phyloP scores from a whole-genome alignment of 495 filamentous ascomycete species.

The Xylaria telfairii region DNA sequence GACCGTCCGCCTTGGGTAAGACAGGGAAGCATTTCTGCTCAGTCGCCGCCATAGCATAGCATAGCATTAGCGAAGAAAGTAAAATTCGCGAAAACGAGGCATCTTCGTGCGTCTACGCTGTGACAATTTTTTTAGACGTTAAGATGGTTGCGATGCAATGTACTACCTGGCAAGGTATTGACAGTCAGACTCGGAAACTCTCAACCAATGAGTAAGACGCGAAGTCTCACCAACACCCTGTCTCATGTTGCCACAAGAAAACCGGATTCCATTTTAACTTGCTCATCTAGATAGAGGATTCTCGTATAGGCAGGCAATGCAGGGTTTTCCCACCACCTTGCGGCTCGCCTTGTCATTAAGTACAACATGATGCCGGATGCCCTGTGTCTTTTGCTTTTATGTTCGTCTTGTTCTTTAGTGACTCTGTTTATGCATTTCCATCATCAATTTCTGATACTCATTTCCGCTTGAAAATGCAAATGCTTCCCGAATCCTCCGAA shows the following conservation, averaged over 20 bases:
- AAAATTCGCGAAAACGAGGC: neutral
- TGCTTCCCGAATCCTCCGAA: neutral
- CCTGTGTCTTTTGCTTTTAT: neutral
- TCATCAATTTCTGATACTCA: neutral
- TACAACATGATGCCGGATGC: neutral
- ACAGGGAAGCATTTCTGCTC: neutral
- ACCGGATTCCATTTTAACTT: neutral
- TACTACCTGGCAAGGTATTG: neutral
- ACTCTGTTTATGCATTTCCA: neutral
- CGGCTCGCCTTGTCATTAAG: neutral
- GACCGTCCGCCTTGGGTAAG: too few species aligned
- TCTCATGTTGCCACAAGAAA: neutral
- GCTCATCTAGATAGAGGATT: neutral
- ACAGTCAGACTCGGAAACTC: neutral
- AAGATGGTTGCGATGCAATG: neutral
- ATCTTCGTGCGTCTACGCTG: neutral
- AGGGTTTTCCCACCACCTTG: neutral
- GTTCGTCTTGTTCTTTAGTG: neutral
- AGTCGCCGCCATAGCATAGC: too few species aligned
- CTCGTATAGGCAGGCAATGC: slow-evolving; percentile 4
- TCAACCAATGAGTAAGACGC: neutral
- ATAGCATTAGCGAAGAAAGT: slow-evolving; percentile 7
- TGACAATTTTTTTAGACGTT: neutral
- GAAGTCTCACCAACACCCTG: slow-evolving; percentile 1
- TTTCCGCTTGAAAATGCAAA: neutral